A percentile compares a stretch with the other conserved stretches of the same genome.
Evolutionary conservation across 1,284 basidiomycete genomes (phyloP).

Genomic region (Melanopsichium pennsylvanicum): DNA sequence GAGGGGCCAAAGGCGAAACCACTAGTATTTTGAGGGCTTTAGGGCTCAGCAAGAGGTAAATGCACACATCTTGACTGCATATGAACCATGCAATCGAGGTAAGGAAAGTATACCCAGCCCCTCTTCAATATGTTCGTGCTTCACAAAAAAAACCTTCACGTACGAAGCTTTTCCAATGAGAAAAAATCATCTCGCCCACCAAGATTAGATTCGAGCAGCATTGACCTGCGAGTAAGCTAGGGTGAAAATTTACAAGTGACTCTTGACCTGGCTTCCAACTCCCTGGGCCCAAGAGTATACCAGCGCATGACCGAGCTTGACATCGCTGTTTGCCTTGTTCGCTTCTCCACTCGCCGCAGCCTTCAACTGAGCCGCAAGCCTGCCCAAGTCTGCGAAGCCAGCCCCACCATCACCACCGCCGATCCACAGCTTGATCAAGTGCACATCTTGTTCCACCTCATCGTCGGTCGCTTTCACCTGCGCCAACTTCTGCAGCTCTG

Average conservation of each 20-base stretch:
- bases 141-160: not conserved
- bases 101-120: too few species aligned
- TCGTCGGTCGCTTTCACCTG: constrained; percentile 5
- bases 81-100: not conserved
- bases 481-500: constrained; percentile 20
- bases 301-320: constrained; percentile 20
- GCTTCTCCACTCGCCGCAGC: constrained; percentile 4
- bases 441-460: constrained; percentile 17
- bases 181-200: too few species aligned
- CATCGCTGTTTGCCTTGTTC: constrained; percentile 5
- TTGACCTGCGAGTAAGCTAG: too few species aligned
- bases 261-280: not conserved
- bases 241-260: constrained; percentile 22
- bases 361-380: constrained; percentile 25
- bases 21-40: constrained; percentile 14
- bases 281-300: constrained; percentile 32
- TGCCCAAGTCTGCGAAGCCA: constrained; percentile 28
- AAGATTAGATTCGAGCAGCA: too few species aligned
- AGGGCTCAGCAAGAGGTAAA: constrained; percentile 16
- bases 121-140: not conserved
- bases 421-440: constrained; percentile 34
- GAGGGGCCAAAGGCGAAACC: not conserved
- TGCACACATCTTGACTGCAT: too few species aligned
- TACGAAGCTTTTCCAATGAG: too few species aligned
- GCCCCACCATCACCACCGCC: constrained; percentile 15